Conservation (phyloP, 2,329 filamentous ascomycete species). For the Pseudogymnoascus sp. region DNA sequence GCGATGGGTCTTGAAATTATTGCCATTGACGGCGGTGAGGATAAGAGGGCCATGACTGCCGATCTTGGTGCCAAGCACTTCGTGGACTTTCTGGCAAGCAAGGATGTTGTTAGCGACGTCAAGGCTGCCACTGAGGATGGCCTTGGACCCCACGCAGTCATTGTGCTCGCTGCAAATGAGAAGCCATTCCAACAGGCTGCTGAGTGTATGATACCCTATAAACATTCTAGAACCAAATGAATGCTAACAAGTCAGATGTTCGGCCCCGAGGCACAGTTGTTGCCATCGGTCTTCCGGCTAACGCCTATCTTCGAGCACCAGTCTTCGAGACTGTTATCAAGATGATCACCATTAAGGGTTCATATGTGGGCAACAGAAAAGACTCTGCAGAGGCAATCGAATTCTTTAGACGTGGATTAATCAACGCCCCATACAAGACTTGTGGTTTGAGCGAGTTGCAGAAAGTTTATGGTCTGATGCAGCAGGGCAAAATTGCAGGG, state of each 20-base stretch:
- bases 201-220: constrained; percentile 23
- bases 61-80: constrained; percentile 63
- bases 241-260: constrained; percentile 51
- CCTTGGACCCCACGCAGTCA: constrained; percentile 79
- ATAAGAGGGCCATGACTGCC: constrained; percentile 66
- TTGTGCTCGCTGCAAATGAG: constrained; percentile 79
- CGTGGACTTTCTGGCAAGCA: constrained; percentile 70
- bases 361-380: constrained; percentile 86
- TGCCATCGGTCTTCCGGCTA: constrained; percentile 79
- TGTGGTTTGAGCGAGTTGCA: constrained; percentile 73
- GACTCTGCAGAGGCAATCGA: constrained; percentile 85
- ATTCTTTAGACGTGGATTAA: constrained; percentile 77
- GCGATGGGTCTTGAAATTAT: constrained; percentile 80
- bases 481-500: constrained; percentile 61
- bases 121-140: constrained; percentile 72
- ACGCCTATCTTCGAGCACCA: constrained; percentile 70
- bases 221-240: neutral
- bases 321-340: constrained; percentile 83
- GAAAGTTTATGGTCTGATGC: constrained; percentile 68
- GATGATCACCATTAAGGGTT: constrained; percentile 89
- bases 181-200: constrained; percentile 94
- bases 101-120: constrained; percentile 76
- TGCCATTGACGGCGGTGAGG: constrained; percentile 73
- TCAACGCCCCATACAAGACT: constrained; percentile 80
- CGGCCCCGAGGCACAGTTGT: constrained; percentile 74